Conservation (phyloP, 2,329 filamentous ascomycete species). For the Alternaria atra region DNA sequence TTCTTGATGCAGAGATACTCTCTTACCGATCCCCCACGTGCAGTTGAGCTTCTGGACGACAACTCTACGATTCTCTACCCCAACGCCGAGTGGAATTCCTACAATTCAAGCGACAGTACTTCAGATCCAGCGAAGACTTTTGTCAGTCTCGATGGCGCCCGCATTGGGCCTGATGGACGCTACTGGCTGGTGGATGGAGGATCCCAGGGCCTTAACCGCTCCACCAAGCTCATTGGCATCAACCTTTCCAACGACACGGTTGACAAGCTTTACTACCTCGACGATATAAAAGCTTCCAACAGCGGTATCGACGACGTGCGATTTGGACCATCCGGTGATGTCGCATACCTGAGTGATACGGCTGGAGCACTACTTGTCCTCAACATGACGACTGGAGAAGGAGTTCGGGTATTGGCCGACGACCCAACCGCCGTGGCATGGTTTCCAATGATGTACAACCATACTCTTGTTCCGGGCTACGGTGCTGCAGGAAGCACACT, state of each 20-base stretch:
- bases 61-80: background rate
- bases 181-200: background rate
- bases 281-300: background rate
- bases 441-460: background rate
- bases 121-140: background rate
- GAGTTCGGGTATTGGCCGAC: background rate
- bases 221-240: background rate
- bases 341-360: background rate
- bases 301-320: background rate
- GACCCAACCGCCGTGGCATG: background rate
- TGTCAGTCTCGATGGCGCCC: background rate
- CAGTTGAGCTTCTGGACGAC: background rate
- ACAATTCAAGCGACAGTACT: background rate
- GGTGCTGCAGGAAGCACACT: background rate
- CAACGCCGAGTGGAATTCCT: background rate
- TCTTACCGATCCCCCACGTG: background rate
- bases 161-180: background rate
- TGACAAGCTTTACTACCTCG: background rate
- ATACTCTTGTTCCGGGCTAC: background rate
- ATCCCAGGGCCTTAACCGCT: background rate
- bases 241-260: background rate
- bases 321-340: background rate
- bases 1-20: background rate
- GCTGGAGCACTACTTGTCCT: background rate
- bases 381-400: background rate